These are phyloP conservation scores for Yamadazyma sp. DNA, from an alignment of 1,139 yeast genomes.

Conservation along the genomic window DNA sequence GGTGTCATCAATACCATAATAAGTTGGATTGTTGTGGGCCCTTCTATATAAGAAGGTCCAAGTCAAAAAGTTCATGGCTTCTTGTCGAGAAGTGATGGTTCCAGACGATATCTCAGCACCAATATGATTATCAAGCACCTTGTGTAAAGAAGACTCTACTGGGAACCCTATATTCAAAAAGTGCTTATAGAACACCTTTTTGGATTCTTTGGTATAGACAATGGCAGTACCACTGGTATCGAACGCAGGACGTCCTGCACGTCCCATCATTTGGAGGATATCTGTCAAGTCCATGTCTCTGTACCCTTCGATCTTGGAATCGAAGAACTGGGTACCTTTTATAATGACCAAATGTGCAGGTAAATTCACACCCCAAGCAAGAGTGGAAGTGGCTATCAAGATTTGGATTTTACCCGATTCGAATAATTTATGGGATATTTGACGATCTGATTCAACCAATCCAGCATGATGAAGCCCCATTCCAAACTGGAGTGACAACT, in stretches of 20 bases:
- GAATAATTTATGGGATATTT: slow-evolving; percentile 81
- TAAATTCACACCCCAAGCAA: slow-evolving; percentile 96
- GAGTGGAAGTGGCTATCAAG: slow-evolving; percentile 88
- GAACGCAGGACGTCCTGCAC: slow-evolving; percentile 96
- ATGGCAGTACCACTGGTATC: slow-evolving; percentile 96
- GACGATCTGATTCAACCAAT: slow-evolving; percentile 84
- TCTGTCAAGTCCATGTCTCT: slow-evolving; percentile 92
- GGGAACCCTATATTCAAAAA: slow-evolving; percentile 95
- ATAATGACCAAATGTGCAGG: slow-evolving; percentile 94
- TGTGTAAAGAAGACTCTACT: slow-evolving; percentile 92
- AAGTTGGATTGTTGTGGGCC: slow-evolving; percentile 94
- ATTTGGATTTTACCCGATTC: slow-evolving; percentile 86
- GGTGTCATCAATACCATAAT: slow-evolving; percentile 80
- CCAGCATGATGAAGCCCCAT: slow-evolving; percentile 99
- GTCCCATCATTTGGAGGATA: slow-evolving; percentile 85
- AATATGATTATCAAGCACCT: slow-evolving; percentile 88
- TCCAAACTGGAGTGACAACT: slow-evolving; percentile 85
- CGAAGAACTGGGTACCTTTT: slow-evolving; percentile 90
- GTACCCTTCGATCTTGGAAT: slow-evolving; percentile 77
- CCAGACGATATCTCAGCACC: slow-evolving; percentile 97
- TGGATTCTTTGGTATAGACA: slow-evolving; percentile 88
- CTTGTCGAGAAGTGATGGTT: slow-evolving; percentile 76
- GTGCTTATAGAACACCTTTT: slow-evolving; percentile 90
- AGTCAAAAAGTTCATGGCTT: slow-evolving; percentile 87
- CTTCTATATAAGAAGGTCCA: slow-evolving; percentile 95